A percentile compares a stretch with the other conserved stretches of the same genome.
These are phyloP conservation scores for Laguncularia racemosa DNA, from an alignment of 345 rosid genomes.

Conservation along the genomic window DNA sequence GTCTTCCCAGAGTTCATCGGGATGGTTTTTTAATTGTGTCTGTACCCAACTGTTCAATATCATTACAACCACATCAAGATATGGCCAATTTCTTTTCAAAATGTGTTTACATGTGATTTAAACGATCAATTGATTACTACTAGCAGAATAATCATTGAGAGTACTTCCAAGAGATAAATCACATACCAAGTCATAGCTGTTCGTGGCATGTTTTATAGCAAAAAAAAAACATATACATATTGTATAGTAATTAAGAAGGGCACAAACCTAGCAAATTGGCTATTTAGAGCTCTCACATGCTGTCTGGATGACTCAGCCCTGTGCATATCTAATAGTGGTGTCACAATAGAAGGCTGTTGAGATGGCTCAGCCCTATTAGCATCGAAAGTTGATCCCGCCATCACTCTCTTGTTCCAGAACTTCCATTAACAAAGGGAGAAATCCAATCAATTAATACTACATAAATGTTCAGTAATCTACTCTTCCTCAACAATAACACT, in stretches of 20 bases:
- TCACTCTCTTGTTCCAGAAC: constrained; percentile 59
- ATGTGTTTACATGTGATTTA: too few species aligned
- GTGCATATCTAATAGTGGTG: constrained; percentile 36
- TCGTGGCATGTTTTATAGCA: too few species aligned
- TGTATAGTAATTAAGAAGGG: not conserved
- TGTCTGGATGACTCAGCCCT: constrained; percentile 66
- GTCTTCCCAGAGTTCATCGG: constrained; percentile 99
- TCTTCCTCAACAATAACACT: too few species aligned
- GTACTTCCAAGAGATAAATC: too few species aligned
- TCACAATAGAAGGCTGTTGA: constrained; percentile 25
- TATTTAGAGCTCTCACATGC: constrained; percentile 90
- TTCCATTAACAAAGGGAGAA: constrained; percentile 20
- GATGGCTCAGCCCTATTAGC: constrained; percentile 43
- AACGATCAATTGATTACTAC: too few species aligned
- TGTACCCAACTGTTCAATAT: constrained; percentile 79
- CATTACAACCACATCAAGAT: constrained; percentile 5
- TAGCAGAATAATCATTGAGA: too few species aligned
- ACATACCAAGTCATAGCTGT: too few species aligned
- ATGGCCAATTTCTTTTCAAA: not conserved
- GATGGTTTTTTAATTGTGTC: constrained; percentile 77
- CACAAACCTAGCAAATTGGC: constrained; percentile 81
- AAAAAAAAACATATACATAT: not conserved
- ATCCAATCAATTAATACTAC: not conserved
- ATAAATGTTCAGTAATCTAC: too few species aligned
- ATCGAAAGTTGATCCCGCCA: constrained; percentile 53